Evolutionary conservation across 345 rosid genomes (phyloP).

Genomic region (Ceriops decandra): DNA sequence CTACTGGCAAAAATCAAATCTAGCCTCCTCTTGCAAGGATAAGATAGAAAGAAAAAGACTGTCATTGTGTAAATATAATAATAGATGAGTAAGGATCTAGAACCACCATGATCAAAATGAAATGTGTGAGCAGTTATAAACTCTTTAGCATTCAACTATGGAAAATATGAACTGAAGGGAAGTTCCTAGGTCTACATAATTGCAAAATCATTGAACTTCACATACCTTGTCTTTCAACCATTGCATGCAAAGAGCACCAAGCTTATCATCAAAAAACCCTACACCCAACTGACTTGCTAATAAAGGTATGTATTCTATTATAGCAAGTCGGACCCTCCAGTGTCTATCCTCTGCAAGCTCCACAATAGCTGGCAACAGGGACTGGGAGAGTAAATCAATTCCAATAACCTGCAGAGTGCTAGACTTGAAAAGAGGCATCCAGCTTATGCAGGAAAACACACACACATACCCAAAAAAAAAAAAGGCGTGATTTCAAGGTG

Average conservation of each 20-base stretch:
- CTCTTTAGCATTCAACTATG: not conserved
- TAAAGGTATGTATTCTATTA: constrained; percentile 90
- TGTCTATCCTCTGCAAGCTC: constrained; percentile 98
- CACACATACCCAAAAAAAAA: too few species aligned
- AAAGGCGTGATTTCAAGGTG: too few species aligned
- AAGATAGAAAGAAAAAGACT: too few species aligned
- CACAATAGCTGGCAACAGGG: constrained; percentile 88
- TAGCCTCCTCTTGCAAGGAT: too few species aligned
- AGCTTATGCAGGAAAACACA: too few species aligned
- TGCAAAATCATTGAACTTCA: not conserved
- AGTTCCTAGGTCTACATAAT: not conserved
- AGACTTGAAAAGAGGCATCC: not conserved
- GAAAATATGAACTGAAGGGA: not conserved
- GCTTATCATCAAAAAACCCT: constrained; percentile 86
- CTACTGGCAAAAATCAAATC: too few species aligned
- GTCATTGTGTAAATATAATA: too few species aligned
- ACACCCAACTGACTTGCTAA: constrained; percentile 94
- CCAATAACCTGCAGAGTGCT: constrained; percentile 67
- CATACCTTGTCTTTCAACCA: constrained; percentile 93
- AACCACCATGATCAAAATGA: not conserved
- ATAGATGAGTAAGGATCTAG: not conserved
- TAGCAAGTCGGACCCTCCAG: constrained; percentile 94
- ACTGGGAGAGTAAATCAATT: constrained; percentile 88
- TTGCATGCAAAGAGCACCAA: constrained; percentile 92
- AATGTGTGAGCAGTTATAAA: too few species aligned